Base-by-base conservation (phyloP, 352 stramenopile genomes). In the Globisporangium lucens region DNA sequence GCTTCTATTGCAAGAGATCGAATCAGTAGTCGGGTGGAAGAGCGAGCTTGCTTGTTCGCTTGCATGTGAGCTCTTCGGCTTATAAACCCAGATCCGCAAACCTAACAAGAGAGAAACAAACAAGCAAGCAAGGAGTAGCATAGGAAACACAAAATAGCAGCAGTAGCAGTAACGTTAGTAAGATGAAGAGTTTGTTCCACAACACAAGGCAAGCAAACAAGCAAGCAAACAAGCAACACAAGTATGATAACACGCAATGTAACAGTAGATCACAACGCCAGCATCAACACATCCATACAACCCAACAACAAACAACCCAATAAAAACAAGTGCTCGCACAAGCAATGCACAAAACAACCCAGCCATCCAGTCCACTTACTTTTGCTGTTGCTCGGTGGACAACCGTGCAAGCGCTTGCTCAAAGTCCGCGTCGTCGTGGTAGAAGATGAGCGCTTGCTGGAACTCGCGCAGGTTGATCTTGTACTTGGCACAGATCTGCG, bases 371-470 rank as follows among this genome's bases (percentile, higher is more conserved):
- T 17, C 53, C 9, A 76, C 75, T 35, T 80, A 90, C 83, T 73
- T 82, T 72, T 87, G 71, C 41, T 90, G 80, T 72, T 93, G 85
- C n/a, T 90, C 75, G 49, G 74, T 73, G 15, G 83, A 82, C 33
- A 91, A 75, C 27, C 76, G 78, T 15, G 82, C 83, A 41, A 93
- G 80, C 46, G 71, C 72, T 64, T 89, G 80, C 61, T 89, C 79
- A 61, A 94, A 89, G 47, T 68, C 49, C 0, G 75, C 69, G 64
- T 94, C 76, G 67, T 94, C 84, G 71, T 94, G 82, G 74, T 89
- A 94, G 61, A 82, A 92, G 65, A 93, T 75, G 38, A 94, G 82
- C 57, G 87, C 87, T 55, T 75, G 71, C 58, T 93, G 87, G 59
- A 94, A 93, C 51, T 80, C 75, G 57, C 74, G 73, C 68, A 93